A percentile compares a stretch with the other conserved stretches of the same genome.
phyloP scores from a whole-genome alignment of 176 grass and related monocot species.

The Aechmea fasciata region DNA sequence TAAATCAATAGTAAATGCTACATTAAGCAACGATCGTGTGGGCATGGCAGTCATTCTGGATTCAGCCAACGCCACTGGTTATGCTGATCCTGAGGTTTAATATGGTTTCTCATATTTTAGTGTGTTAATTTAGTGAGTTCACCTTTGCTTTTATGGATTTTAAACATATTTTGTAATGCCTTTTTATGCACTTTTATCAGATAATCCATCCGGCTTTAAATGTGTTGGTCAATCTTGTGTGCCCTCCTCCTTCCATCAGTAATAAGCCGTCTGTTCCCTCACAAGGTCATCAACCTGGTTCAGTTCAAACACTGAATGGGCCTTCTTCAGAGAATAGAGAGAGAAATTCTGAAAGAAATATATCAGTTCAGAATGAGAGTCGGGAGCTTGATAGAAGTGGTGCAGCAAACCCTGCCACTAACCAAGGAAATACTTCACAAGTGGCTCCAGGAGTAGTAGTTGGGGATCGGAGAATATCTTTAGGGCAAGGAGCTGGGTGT shows the following conservation, averaged over 20 bases:
- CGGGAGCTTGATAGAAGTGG: slow-evolving; percentile 33
- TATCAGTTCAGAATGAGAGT: slow-evolving; percentile 43
- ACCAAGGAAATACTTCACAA: slow-evolving; percentile 26
- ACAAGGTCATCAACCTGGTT: slow-evolving; percentile 50
- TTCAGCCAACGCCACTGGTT: slow-evolving; percentile 63
- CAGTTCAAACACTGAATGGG: slow-evolving; percentile 35
- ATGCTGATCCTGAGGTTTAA: slow-evolving; percentile 83
- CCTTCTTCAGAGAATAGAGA: slow-evolving; percentile 51
- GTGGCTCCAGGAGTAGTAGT: slow-evolving; percentile 61
- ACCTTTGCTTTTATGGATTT: slow-evolving; percentile 1
- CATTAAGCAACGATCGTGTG: slow-evolving; percentile 74
- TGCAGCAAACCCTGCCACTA: slow-evolving; percentile 6
- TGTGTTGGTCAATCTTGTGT: slow-evolving; percentile 95
- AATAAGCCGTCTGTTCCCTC: slow-evolving; percentile 46
- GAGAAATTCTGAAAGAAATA: slow-evolving; percentile 43
- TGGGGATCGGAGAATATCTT: slow-evolving; percentile 73
- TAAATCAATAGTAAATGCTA: slow-evolving; percentile 77
- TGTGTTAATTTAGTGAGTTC: slow-evolving; percentile 3
- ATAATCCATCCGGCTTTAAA: slow-evolving; percentile 89
- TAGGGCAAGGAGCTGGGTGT: slow-evolving; percentile 79
- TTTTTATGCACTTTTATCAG: slow-evolving; percentile 29
- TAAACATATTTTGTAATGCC: not conserved
- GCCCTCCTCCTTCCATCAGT: slow-evolving; percentile 92
- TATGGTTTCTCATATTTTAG: slow-evolving; percentile 26
- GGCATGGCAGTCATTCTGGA: slow-evolving; percentile 83